Conservation (phyloP, 345 rosid genomes). For the Eucalyptus cloeziana region DNA sequence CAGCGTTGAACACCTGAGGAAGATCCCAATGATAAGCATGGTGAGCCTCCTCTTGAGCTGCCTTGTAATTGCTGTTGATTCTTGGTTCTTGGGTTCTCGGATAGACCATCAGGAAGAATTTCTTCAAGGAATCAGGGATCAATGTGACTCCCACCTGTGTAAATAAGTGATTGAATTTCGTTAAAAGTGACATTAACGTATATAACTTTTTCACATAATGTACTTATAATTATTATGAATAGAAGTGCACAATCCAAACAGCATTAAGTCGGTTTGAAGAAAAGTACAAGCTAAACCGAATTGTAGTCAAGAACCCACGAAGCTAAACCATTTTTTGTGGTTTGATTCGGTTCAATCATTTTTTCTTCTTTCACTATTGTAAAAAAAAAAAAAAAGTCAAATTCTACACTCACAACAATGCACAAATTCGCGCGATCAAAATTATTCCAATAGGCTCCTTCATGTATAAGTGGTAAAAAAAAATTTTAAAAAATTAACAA, state of each 20-base stretch:
- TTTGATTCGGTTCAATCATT: not conserved
- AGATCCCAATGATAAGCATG: not conserved
- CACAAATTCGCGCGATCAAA: too few relatives aligned
- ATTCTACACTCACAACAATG: not conserved
- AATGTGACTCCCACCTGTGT: not conserved
- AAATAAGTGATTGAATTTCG: not conserved
- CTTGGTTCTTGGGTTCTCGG: not conserved
- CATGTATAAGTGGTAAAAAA: not conserved
- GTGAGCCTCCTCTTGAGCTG: not conserved
- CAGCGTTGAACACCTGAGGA: not conserved
- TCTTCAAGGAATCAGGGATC: not conserved
- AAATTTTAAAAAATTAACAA: too few relatives aligned
- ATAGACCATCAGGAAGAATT: not conserved
- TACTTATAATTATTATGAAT: not conserved
- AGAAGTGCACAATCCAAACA: not conserved
- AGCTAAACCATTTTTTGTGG: not conserved
- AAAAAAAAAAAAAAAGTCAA: not conserved
- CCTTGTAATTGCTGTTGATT: not conserved
- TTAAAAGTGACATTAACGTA: too few relatives aligned
- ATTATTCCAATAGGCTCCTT: not conserved
- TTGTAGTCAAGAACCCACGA: not conserved
- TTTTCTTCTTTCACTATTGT: not conserved
- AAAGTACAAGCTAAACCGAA: not conserved
- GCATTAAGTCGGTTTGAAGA: not conserved
- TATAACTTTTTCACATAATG: too few relatives aligned